Base-by-base conservation (phyloP, 1,284 basidiomycete genomes). In the Stereum hirsutum region DNA sequence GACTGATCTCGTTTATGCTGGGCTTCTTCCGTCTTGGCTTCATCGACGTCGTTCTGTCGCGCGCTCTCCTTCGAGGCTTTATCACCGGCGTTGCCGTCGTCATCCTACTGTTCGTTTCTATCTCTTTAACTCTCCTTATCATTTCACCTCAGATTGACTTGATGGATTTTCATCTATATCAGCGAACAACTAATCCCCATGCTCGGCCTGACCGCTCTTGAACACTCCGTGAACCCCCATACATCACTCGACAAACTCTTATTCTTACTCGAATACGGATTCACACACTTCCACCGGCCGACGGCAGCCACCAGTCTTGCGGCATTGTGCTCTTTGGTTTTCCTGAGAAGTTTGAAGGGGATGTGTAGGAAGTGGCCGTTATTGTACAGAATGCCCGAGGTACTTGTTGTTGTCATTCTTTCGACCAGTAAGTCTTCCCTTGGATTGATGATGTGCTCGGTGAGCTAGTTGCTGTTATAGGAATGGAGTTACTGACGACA, bases 21-120 rank as follows among this genome's bases (percentile, higher is more conserved):
- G 93, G 93, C 5, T 75, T 96, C 48, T 81, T 95, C 55, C 75
- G 92, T 15, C 70, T 97, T 1, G 93, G 93, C 1, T 97, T 97
- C 63, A 78, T 97, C 41, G 93, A 97, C 59, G 93, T 96, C 14
- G 86, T 97, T 3, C 74, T 97, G n/a, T 89, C 86, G 50, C 78
- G 90, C 45, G 89, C 93, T 5, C 65, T 90, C 6, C 71, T 97
- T 30, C 75, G 89, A 30, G 93, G 93, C 5, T 97, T 96, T 60
- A 79, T 92, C 41, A 79, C 81, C 4, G 88, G 87, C 14, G 74
- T 91, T 17, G 86, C 81, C 1, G 70, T 84, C 4, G 75, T 89
- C 20, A 87, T 89, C 51, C 68, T 78, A 55, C 73, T 86, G 84
- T 84, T 48, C 41, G 75, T 65, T n/a, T n/a, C n/a, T n/a, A n/a